Conservation (phyloP, 2,329 filamentous ascomycete genomes). For the Ascochyta clinopodiicola region DNA sequence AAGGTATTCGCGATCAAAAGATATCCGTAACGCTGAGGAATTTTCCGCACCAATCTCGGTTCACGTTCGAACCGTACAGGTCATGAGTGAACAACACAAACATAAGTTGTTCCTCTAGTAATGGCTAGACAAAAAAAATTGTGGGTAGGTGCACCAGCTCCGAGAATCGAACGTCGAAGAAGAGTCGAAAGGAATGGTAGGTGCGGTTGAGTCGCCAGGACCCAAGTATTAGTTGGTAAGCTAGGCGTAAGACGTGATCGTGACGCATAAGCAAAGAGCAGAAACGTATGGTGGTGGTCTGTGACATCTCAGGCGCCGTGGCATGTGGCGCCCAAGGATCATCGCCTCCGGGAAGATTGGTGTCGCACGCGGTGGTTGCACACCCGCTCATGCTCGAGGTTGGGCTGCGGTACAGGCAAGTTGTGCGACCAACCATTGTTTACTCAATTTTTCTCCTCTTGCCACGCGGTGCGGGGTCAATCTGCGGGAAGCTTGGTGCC, state of each 20-base stretch:
- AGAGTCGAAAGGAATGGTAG: conserved; percentile 27
- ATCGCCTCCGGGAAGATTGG: conserved; percentile 21
- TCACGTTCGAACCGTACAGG: conserved; percentile 26
- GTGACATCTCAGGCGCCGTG: conserved; percentile 18
- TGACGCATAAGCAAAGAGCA: conserved; percentile 9
- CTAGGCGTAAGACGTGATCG: conserved; percentile 17
- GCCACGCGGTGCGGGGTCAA: conserved; percentile 88
- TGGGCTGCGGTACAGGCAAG: conserved; percentile 21
- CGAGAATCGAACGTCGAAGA: conserved; percentile 17
- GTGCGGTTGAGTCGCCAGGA: conserved; percentile 47
- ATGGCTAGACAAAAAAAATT: conserved; percentile 33
- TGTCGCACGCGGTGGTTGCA: conserved; percentile 33
- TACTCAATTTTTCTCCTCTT: conserved; percentile 81
- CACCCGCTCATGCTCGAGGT: conserved; percentile 33
- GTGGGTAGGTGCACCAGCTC: conserved; percentile 14
- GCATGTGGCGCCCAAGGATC: conserved; percentile 28
- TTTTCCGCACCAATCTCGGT: conserved; percentile 34
- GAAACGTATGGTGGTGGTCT: conserved; percentile 8
- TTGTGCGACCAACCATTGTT: conserved; percentile 25
- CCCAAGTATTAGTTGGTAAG: conserved; percentile 37
- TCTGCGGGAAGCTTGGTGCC: conserved; percentile 59
- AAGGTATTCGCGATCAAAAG: conserved; percentile 35
- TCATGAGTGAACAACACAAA: conserved; percentile 36
- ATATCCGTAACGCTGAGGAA: conserved; percentile 23
- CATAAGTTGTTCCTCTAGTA: conserved; percentile 35